Base-by-base conservation (phyloP, 2,329 filamentous ascomycete species). In the Colletotrichum tofieldiae region DNA sequence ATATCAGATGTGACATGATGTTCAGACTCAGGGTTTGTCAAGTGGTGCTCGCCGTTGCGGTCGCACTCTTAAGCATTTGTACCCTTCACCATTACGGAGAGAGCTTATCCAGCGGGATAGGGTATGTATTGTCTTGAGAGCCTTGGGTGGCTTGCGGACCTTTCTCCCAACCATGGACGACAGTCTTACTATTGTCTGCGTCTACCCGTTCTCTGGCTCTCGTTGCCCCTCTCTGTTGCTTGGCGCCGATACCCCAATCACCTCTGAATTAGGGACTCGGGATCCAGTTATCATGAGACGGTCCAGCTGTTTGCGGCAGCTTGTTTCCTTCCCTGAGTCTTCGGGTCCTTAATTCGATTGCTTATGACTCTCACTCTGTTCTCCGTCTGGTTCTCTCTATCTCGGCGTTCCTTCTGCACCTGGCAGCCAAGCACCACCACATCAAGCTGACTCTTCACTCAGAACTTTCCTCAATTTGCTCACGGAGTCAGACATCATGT, bases 401-500 rank as follows among this genome's bases (percentile, higher is more conserved):
- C 20, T 18, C 32, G 26, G n/a, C 29, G 35, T 39, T 49, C 8
- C 29, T 54, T 64, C 52, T 43, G n/a, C 32, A 41, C 16, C 41
- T n/a, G 18, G 26, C 59, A 16, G n/a, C n/a, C 54, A 37, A 35
- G 23, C 41, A 39, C 2, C 41, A 39, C 2, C 14, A 5, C 11
- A 23, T 26, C 26, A 32, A 68, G 43, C 47, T 69, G 35, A 61
- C n/a, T 26, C 35, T 32, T 47, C 37, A 26, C n/a, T 20, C 59
- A 72, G 70, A 55, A 32, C 12, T 16, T 47, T 54, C 11, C 55
- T 41, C 18, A 35, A 12, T 35, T 18, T 59, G 26, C 41, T 41
- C 16, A 47, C 7, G 29, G 18, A 66, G 16, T 20, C 58, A 12
- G 72, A 71, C 78, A 88, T 79, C 51, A 93, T 93, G 91, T 84